Evolutionary conservation across 768 basidiomycete species (phyloP).

Genomic region (Rhodotorula paludigena): DNA sequence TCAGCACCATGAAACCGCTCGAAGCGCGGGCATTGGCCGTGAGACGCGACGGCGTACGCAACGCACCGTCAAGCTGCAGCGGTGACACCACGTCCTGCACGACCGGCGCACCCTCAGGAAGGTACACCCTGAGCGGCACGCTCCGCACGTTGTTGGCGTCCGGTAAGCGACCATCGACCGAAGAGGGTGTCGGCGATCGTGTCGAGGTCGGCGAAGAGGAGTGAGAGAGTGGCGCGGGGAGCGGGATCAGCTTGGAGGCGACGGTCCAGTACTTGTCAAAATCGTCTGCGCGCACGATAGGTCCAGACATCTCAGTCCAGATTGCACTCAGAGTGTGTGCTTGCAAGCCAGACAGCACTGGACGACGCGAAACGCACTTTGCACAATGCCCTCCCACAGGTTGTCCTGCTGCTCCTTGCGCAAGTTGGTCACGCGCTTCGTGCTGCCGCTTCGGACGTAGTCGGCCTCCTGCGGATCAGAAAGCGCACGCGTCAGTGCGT

Average conservation of each 20-base stretch:
- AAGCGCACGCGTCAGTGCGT: slow-evolving; percentile 72
- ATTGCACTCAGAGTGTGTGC: neutral
- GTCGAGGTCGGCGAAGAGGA: slow-evolving; percentile 59
- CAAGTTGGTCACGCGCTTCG: slow-evolving; percentile 84
- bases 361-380: slow-evolving; percentile 60
- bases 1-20: neutral
- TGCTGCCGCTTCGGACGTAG: slow-evolving; percentile 94
- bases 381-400: slow-evolving; percentile 92
- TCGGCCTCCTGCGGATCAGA: slow-evolving; percentile 91
- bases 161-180: slow-evolving; percentile 57
- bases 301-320: neutral
- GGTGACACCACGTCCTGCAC: slow-evolving; percentile 86
- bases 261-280: slow-evolving; percentile 94
- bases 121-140: slow-evolving; percentile 80
- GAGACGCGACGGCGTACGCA: too few relatives aligned
- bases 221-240: slow-evolving; percentile 60
- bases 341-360: neutral
- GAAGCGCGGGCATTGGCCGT: too few relatives aligned
- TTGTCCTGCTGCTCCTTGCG: slow-evolving; percentile 89
- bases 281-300: slow-evolving; percentile 60
- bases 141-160: slow-evolving; percentile 79
- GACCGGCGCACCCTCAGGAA: slow-evolving; percentile 77
- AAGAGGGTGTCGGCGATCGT: slow-evolving; percentile 27
- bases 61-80: slow-evolving; percentile 67
- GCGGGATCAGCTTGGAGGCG: slow-evolving; percentile 84